A percentile compares a stretch with the other conserved stretches of the same genome.
Evolutionary conservation across 495 filamentous ascomycete genomes (phyloP).

Genomic region (Talaromyces borbonicus): DNA sequence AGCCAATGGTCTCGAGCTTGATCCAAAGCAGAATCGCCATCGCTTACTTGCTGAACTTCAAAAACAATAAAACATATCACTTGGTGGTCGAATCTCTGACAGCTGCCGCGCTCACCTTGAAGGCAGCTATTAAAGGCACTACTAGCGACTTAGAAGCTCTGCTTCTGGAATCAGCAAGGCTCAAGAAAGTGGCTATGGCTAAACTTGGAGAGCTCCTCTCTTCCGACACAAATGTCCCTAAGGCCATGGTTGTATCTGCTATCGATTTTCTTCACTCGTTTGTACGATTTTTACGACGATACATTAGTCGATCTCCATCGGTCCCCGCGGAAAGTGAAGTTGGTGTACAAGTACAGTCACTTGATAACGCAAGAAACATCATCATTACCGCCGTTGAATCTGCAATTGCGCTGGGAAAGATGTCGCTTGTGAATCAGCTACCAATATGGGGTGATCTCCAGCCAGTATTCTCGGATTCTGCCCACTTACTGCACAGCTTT

Average conservation of each 20-base stretch:
- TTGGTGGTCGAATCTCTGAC: constrained; percentile 18
- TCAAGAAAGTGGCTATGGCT: constrained; percentile 50
- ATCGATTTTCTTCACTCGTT: constrained; percentile 33
- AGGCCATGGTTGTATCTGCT: constrained; percentile 15
- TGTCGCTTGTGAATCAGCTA: constrained; percentile 28
- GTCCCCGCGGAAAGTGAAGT: constrained; percentile 24
- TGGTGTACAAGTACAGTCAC: constrained; percentile 19
- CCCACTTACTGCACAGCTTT: constrained; percentile 29
- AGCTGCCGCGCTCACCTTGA: constrained; percentile 37
- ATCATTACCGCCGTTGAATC: constrained; percentile 34
- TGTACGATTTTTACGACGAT: constrained; percentile 36
- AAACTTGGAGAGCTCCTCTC: constrained; percentile 36
- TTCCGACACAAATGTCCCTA: constrained; percentile 12
- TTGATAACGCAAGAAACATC: constrained; percentile 26
- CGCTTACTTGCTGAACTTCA: constrained; percentile 23
- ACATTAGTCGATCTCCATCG: constrained; percentile 27
- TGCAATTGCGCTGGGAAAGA: constrained; percentile 28
- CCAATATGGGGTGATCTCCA: constrained; percentile 33
- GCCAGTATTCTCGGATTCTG: constrained; percentile 27
- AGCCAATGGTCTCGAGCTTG: constrained; percentile 27
- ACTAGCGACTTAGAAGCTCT: constrained; percentile 60
- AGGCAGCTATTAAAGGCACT: constrained; percentile 53
- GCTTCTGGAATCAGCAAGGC: constrained; percentile 49
- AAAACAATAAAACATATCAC: constrained; percentile 18
- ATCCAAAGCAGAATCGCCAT: constrained; percentile 35